Conservation (phyloP, 1,284 basidiomycete species). For the Trichosporon faecale region DNA sequence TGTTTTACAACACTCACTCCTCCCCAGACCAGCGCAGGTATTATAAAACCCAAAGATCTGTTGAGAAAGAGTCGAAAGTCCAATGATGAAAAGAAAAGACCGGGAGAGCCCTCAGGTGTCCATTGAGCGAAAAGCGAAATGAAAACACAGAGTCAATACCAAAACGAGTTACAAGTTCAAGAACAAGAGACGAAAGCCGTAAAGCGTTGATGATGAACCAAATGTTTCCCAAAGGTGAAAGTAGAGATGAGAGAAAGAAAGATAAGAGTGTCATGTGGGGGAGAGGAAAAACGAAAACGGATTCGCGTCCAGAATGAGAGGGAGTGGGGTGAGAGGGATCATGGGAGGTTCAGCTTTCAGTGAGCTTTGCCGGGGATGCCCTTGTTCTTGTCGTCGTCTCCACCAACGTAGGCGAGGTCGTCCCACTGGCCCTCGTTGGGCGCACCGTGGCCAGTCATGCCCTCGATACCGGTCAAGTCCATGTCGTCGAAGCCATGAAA, state of each 20-base stretch:
- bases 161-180: slow-evolving; percentile 10
- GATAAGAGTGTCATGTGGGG: neutral
- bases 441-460: slow-evolving; percentile 28
- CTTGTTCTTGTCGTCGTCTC: slow-evolving; percentile 12
- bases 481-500: slow-evolving; percentile 44
- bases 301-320: neutral
- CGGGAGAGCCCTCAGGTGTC: slow-evolving; percentile 1
- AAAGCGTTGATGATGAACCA: neutral
- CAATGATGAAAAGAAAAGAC: neutral
- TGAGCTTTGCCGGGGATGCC: slow-evolving; percentile 7
- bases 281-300: neutral
- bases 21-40: neutral
- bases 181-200: slow-evolving; percentile 1
- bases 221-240: neutral
- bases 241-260: neutral
- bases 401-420: slow-evolving; percentile 27
- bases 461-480: slow-evolving; percentile 38
- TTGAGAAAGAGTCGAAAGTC: slow-evolving; percentile 7
- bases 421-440: slow-evolving; percentile 35
- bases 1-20: slow-evolving; percentile 8
- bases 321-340: neutral
- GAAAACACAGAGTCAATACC: slow-evolving; percentile 9
- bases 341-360: neutral
- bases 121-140: slow-evolving; percentile 3
- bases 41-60: slow-evolving; percentile 11